A percentile compares a stretch with the other conserved stretches of the same genome.
Evolutionary conservation across 1,139 yeast genomes (phyloP).

Genomic region (Candida tetrigidarum): DNA sequence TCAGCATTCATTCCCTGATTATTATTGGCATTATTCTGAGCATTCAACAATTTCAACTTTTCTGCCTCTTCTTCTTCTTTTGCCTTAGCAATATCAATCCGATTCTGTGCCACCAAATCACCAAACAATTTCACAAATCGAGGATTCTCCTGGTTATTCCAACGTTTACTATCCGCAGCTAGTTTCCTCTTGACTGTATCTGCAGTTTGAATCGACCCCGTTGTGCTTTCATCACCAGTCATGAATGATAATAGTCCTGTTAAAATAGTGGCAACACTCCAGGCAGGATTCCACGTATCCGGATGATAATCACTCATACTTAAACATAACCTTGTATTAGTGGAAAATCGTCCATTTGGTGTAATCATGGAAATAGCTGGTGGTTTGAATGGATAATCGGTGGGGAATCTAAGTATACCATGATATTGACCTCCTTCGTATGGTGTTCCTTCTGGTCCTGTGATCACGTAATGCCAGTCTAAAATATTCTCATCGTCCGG

Average conservation of each 20-base stretch:
- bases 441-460: slow-evolving; percentile 89
- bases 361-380: slow-evolving; percentile 91
- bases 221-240: slow-evolving; percentile 57
- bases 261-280: slow-evolving; percentile 88
- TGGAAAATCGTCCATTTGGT: slow-evolving; percentile 81
- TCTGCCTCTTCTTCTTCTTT: slow-evolving; percentile 14
- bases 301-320: slow-evolving; percentile 95
- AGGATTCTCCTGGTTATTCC: slow-evolving; percentile 61
- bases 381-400: slow-evolving; percentile 90
- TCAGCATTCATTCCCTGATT: slow-evolving; percentile 12
- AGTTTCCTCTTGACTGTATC: slow-evolving; percentile 40
- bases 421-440: slow-evolving; percentile 89
- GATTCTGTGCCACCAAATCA: slow-evolving; percentile 59
- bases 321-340: slow-evolving; percentile 79
- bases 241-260: slow-evolving; percentile 86
- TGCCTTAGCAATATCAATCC: slow-evolving; percentile 24
- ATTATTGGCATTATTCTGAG: slow-evolving; percentile 10
- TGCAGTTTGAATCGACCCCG: slow-evolving; percentile 43
- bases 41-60: slow-evolving; percentile 7
- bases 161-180: slow-evolving; percentile 59
- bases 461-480: slow-evolving; percentile 77
- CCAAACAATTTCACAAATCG: slow-evolving; percentile 70
- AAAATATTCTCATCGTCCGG: slow-evolving; percentile 81
- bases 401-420: slow-evolving; percentile 82
- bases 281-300: slow-evolving; percentile 93